These are phyloP conservation scores for Vitis riparia DNA, from an alignment of 164 flowering plant genomes.

Conservation along the genomic window DNA sequence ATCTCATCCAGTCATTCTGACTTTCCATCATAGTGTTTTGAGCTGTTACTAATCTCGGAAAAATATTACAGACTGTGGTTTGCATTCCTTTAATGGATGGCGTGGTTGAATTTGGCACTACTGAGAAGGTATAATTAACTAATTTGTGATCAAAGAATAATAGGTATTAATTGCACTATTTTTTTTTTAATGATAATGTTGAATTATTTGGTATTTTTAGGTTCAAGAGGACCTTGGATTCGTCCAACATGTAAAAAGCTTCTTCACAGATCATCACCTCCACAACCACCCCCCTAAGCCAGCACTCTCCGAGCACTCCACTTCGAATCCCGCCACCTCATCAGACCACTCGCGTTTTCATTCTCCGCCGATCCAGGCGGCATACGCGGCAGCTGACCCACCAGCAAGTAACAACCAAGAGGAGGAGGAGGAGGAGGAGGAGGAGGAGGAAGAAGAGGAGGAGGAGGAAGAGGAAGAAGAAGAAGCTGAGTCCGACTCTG, in stretches of 20 bases:
- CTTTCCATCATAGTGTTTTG: not conserved
- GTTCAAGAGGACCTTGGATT: slow-evolving; percentile 65
- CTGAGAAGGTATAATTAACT: slow-evolving; percentile 51
- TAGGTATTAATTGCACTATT: no score
- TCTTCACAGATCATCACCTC: slow-evolving; percentile 55
- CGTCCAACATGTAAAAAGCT: slow-evolving; percentile 56
- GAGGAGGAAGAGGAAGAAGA: slow-evolving; percentile 54
- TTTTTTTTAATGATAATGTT: no score
- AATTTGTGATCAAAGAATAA: not conserved
- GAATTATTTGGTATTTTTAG: slow-evolving; percentile 25
- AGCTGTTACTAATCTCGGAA: no score
- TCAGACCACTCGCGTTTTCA: slow-evolving; percentile 39
- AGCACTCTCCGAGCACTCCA: slow-evolving; percentile 88
- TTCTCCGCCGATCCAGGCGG: slow-evolving; percentile 27
- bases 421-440: slow-evolving; percentile 21
- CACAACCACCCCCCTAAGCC: slow-evolving; percentile 58
- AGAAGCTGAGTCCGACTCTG: slow-evolving; percentile 48
- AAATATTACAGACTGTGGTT: slow-evolving; percentile 62
- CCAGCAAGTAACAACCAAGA: slow-evolving; percentile 17
- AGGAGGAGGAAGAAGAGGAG: slow-evolving; percentile 43
- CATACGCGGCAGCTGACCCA: slow-evolving; percentile 27
- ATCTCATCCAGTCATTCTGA: not conserved
- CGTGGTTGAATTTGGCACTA: slow-evolving; percentile 79
- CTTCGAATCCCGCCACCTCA: slow-evolving; percentile 71
- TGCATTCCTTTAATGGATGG: slow-evolving; percentile 89